Percentiles rank a stretch among this genome's conserved stretches.
Evolutionary conservation across 129 eudicot species (phyloP).

Genomic region (Flaveria sonorensis): DNA sequence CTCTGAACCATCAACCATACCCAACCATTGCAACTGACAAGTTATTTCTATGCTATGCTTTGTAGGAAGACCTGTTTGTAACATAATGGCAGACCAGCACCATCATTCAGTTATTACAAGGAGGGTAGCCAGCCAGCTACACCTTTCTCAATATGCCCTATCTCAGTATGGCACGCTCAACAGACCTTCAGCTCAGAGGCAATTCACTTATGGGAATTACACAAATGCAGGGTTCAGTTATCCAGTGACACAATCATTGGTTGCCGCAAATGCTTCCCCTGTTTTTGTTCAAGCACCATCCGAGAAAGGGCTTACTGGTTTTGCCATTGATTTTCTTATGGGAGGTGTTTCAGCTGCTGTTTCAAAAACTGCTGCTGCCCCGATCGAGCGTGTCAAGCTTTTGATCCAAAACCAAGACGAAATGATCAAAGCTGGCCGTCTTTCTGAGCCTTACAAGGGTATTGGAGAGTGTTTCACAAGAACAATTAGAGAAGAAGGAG

Average conservation of each 20-base stretch:
- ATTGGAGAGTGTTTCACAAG: constrained; percentile 56
- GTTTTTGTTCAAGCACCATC: constrained; percentile 55
- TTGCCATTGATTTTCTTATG: constrained; percentile 59
- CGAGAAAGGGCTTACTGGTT: constrained; percentile 52
- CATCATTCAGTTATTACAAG: constrained; percentile 24
- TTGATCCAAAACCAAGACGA: constrained; percentile 69
- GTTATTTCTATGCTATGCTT: background rate
- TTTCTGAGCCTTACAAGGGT: constrained; percentile 55
- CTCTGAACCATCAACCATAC: no score
- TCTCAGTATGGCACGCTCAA: constrained; percentile 36
- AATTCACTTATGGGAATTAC: constrained; percentile 43
- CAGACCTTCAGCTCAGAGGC: constrained; percentile 34
- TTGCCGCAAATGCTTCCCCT: constrained; percentile 42
- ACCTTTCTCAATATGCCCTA: constrained; percentile 42
- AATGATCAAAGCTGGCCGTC: constrained; percentile 55
- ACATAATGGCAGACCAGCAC: constrained; percentile 32
- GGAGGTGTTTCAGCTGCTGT: constrained; percentile 61
- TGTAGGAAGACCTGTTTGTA: background rate
- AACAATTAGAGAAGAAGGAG: constrained; percentile 52
- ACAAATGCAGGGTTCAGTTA: constrained; percentile 41
- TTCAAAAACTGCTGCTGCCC: constrained; percentile 55
- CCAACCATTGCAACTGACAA: no score
- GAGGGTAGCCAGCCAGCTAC: constrained; percentile 34
- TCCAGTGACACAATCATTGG: constrained; percentile 37
- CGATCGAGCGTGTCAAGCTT: constrained; percentile 61